Evolutionary conservation across 164 flowering plant species (phyloP).

Genomic region (Buxus sempervirens): DNA sequence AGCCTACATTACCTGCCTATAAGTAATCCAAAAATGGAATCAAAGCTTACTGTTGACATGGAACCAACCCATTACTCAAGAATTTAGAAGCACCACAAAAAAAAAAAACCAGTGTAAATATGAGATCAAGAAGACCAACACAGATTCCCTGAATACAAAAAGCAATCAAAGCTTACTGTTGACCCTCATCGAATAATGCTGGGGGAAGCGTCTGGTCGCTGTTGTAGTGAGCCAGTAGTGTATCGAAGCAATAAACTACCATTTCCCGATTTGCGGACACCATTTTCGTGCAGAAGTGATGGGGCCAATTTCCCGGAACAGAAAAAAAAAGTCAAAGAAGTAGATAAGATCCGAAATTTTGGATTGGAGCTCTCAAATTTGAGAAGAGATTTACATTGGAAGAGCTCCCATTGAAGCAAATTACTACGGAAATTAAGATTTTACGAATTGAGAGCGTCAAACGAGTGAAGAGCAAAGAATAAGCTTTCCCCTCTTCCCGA

Average conservation of each 20-base stretch:
- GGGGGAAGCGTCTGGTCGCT: slow-evolving; percentile 70
- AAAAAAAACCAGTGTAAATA: background rate
- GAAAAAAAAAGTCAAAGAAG: no score
- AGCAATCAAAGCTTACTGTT: slow-evolving; percentile 45
- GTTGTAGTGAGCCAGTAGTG: slow-evolving; percentile 87
- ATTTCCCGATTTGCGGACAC: slow-evolving; percentile 93
- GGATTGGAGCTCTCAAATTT: background rate
- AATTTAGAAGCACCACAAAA: background rate
- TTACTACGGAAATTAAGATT: no score
- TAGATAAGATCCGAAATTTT: no score
- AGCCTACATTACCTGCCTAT: no score
- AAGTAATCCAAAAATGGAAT: no score
- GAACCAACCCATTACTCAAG: no score
- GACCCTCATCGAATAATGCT: slow-evolving; percentile 78
- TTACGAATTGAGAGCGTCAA: no score
- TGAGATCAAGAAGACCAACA: background rate
- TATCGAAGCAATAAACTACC: slow-evolving; percentile 90
- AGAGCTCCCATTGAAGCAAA: no score
- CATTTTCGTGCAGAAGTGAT: slow-evolving; percentile 33
- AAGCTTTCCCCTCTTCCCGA: no score
- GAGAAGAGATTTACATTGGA: no score
- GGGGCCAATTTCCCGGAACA: background rate
- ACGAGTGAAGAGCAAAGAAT: no score
- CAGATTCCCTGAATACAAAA: background rate
- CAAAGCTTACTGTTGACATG: background rate